Evolutionary conservation across 352 stramenopile species (phyloP).

Genomic region (Aphanomyces stellatus): DNA sequence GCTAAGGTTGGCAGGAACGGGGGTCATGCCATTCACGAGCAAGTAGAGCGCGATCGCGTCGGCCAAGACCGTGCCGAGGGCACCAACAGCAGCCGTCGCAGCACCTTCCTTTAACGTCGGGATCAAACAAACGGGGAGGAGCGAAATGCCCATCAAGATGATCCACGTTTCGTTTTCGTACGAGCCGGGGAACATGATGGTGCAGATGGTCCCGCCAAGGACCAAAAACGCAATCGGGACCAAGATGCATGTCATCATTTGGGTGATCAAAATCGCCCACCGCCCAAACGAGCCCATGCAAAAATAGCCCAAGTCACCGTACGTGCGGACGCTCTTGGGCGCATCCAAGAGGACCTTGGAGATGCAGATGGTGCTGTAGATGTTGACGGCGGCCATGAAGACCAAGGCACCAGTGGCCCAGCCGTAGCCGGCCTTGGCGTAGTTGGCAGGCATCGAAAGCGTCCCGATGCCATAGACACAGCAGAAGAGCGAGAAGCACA

Average conservation of each 20-base stretch:
- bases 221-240: slow-evolving; percentile 21
- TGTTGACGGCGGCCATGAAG: slow-evolving; percentile 22
- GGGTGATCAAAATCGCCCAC: slow-evolving; percentile 8
- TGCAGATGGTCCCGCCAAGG: slow-evolving; percentile 17
- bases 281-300: slow-evolving; percentile 18
- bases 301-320: slow-evolving; percentile 20
- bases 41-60: slow-evolving; percentile 18
- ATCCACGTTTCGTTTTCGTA: slow-evolving; percentile 20
- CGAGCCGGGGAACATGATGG: slow-evolving; percentile 13
- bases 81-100: slow-evolving; percentile 13
- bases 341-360: slow-evolving; percentile 22
- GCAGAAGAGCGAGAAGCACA: slow-evolving; percentile 20
- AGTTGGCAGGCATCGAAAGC: slow-evolving; percentile 21
- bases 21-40: slow-evolving; percentile 11
- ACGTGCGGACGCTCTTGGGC: slow-evolving; percentile 18
- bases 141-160: slow-evolving; percentile 21
- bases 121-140: slow-evolving; percentile 21
- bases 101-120: slow-evolving; percentile 24
- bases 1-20: not conserved
- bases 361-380: slow-evolving; percentile 14
- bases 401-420: slow-evolving; percentile 8
- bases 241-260: slow-evolving; percentile 22
- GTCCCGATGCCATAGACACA: slow-evolving; percentile 24
- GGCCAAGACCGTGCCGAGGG: slow-evolving; percentile 20
- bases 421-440: slow-evolving; percentile 13